Conservation (phyloP, 768 basidiomycete species). For the Termitomyces sp. region DNA sequence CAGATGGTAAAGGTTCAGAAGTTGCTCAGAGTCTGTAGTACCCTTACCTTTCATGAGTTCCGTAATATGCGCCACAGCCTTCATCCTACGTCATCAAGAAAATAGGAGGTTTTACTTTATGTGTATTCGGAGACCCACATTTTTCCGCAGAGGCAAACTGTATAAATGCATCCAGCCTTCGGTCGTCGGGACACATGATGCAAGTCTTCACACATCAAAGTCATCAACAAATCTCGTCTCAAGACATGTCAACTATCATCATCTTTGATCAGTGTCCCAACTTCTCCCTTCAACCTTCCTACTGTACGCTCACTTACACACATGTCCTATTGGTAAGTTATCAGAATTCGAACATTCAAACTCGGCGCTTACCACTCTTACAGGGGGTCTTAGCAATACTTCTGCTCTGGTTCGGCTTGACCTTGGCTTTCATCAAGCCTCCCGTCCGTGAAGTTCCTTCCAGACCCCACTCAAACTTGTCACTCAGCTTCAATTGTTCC, state of each 20-base stretch:
- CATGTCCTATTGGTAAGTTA: neutral
- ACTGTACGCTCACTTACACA: neutral
- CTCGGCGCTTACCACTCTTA: neutral
- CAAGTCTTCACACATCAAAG: neutral
- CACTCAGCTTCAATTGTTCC: neutral
- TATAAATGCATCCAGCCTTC: neutral
- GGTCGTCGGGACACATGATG: neutral
- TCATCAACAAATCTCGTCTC: neutral
- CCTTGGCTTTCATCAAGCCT: slow-evolving; percentile 1
- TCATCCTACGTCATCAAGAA: neutral
- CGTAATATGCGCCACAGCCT: neutral
- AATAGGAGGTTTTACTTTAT: neutral
- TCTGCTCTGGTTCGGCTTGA: neutral
- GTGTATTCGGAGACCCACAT: neutral
- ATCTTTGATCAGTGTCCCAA: neutral
- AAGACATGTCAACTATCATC: neutral
- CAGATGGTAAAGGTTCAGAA: neutral
- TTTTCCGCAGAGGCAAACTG: neutral
- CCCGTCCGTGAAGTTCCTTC: neutral
- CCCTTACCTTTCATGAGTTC: neutral
- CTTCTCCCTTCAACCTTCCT: neutral
- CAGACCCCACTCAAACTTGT: neutral
- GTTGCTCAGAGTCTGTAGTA: no score
- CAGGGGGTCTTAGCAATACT: neutral
- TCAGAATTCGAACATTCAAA: neutral